phyloP scores from a whole-genome alignment of 106 monocot genomes.

The Iris macrosiphon region DNA sequence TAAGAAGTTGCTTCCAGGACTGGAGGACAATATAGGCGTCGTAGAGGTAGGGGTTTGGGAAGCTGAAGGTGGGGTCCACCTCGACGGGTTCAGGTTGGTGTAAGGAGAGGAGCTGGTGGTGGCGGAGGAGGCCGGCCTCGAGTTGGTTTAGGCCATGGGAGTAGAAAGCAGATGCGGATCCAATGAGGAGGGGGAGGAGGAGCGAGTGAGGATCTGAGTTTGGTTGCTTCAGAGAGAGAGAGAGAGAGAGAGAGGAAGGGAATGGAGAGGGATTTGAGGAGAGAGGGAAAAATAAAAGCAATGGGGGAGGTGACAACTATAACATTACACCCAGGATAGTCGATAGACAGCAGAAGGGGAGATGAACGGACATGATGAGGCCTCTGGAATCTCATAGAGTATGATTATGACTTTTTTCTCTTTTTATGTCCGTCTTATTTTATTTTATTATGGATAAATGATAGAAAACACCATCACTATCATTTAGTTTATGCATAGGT shows the following conservation, averaged over 20 bases:
- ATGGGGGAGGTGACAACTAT: conserved; percentile 51
- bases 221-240: conserved; percentile 5
- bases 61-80: conserved; percentile 52
- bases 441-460: too few species aligned
- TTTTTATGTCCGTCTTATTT: too few species aligned
- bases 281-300: conserved; percentile 2
- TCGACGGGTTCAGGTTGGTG: conserved; percentile 24
- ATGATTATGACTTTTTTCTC: too few species aligned
- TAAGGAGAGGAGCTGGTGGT: conserved; percentile 58
- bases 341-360: too few species aligned
- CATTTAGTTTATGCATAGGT: too few species aligned
- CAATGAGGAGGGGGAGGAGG: conserved; percentile 1
- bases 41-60: conserved; percentile 41
- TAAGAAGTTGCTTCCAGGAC: conserved; percentile 72
- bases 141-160: conserved; percentile 9
- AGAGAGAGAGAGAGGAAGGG: too few species aligned
- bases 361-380: conserved; percentile 14
- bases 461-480: too few species aligned
- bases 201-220: neutral
- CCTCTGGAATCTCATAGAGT: too few species aligned
- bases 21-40: conserved; percentile 92
- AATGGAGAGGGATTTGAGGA: too few species aligned
- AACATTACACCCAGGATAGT: conserved; percentile 36
- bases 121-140: conserved; percentile 25
- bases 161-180: conserved; percentile 13